Conservation (phyloP, 768 basidiomycete genomes). For the Tubosaeta brunneosetosa region DNA sequence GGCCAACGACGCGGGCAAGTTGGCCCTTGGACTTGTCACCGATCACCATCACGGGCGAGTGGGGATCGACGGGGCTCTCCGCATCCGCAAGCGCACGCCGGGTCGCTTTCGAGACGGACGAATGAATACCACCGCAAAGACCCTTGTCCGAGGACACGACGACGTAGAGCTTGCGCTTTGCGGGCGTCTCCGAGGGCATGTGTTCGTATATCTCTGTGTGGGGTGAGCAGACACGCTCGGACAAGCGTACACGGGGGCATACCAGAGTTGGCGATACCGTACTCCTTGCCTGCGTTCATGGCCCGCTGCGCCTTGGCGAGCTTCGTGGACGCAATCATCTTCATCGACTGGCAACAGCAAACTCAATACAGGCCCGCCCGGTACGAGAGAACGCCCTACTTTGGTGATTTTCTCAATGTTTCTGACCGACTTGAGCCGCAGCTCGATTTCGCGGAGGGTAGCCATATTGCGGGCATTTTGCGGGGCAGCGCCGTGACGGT, state of each 20-base stretch:
- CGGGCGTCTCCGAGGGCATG: slow-evolving; percentile 59
- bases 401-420: slow-evolving; percentile 99
- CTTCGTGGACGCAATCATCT: slow-evolving; percentile 99
- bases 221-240: background rate
- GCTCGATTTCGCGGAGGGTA: slow-evolving; percentile 95
- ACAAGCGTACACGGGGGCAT: slow-evolving; percentile 8
- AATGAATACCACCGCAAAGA: slow-evolving; percentile 99
- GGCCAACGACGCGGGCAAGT: slow-evolving; percentile 58
- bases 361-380: background rate
- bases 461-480: slow-evolving; percentile 82
- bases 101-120: slow-evolving; percentile 88
- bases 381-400: slow-evolving; percentile 41
- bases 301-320: slow-evolving; percentile 93
- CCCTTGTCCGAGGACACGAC: slow-evolving; percentile 98
- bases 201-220: slow-evolving; percentile 82
- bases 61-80: slow-evolving; percentile 44
- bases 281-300: slow-evolving; percentile 86
- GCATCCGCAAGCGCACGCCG: slow-evolving; percentile 62
- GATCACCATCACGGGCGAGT: slow-evolving; percentile 76
- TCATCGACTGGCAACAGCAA: slow-evolving; percentile 69
- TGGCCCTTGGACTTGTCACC: slow-evolving; percentile 98
- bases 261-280: slow-evolving; percentile 91
- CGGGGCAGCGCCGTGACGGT: slow-evolving; percentile 36
- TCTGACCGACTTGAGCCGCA: slow-evolving; percentile 91
- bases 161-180: slow-evolving; percentile 82